Base-by-base conservation (phyloP, 1,139 yeast genomes). In the Blastobotrys proliferans region DNA sequence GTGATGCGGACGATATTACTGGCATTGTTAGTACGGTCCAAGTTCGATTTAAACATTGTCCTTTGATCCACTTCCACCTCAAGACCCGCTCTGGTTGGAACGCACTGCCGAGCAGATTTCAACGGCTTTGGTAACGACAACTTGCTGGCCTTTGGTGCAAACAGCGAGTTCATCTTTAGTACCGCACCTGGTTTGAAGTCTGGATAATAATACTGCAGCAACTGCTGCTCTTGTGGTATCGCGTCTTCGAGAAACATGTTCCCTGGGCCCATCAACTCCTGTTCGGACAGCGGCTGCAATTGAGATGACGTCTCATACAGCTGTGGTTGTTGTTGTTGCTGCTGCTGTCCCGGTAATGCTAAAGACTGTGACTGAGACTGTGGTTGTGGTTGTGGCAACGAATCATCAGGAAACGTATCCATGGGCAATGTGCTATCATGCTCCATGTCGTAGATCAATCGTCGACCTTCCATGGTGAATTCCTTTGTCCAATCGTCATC, bases 91-190 rank as follows among this genome's bases (percentile, higher is more conserved):
- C 66, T 51, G 1, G 78, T 69, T 0, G 95, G 94, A 1, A 82
- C 67, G 37, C 84, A 62, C 0, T 88, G 83, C 46, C 77, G 74
- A n/a, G 66, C 60, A 6, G 56, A 54, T 13, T 77, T 69, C n/a
- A n/a, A n/a, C 0, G 87, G 84, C 26, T 68, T 66, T 25, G 78
- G 76, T 43, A 72, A 77, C 27, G 67, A 65, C 51, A 74, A 76
- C 45, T 71, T 74, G 24, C 68, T 63, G 0, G 90, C 84, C 19
- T 73, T 70, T 1, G 87, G 79, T 3, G 83, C 77, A 55, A 83
- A 83, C 38, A 84, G 67, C 5, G 76, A 62, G 58, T 83, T 86
- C 73, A 83, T 79, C 53, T 79, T 77, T 55, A 83, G 69, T 1
- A 82, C 74, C 37, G 73, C 70, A 30, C 76, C 72, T 13, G 68